Evolutionary conservation across 1,139 yeast genomes (phyloP).

Genomic region (Saccharomycopsis phalli): DNA sequence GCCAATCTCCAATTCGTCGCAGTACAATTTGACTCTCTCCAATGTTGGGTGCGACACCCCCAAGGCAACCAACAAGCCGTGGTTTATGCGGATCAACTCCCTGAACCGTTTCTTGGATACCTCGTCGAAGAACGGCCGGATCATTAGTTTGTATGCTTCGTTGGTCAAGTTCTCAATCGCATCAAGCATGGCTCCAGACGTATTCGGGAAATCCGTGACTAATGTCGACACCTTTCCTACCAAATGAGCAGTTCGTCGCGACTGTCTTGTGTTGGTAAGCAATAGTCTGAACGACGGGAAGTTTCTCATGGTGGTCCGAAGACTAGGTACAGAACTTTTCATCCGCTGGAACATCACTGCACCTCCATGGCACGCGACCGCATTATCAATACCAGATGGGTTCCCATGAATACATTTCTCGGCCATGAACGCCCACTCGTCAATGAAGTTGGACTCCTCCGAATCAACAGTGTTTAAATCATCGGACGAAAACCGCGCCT

Average conservation of each 20-base stretch:
- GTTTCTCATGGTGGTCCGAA: constrained; percentile 55
- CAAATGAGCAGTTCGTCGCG: constrained; percentile 77
- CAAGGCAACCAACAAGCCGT: constrained; percentile 73
- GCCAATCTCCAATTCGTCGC: constrained; percentile 60
- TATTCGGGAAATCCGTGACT: constrained; percentile 43
- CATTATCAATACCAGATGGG: constrained; percentile 95
- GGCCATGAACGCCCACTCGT: constrained; percentile 85
- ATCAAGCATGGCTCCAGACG: constrained; percentile 51
- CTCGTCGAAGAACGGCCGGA: constrained; percentile 40
- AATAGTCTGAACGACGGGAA: constrained; percentile 71
- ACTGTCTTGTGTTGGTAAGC: constrained; percentile 76
- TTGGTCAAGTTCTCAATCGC: constrained; percentile 61
- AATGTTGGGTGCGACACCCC: constrained; percentile 91
- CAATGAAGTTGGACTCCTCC: constrained; percentile 51
- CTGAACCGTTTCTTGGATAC: constrained; percentile 41
- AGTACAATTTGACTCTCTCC: constrained; percentile 58
- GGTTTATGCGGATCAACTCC: constrained; percentile 74
- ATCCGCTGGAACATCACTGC: constrained; percentile 82
- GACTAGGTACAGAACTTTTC: constrained; percentile 46
- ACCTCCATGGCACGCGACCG: constrained; percentile 94
- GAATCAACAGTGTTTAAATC: constrained; percentile 26
- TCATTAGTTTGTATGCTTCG: constrained; percentile 59
- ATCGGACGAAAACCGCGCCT: constrained; percentile 26
- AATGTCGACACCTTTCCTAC: constrained; percentile 69
- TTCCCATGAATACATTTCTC: constrained; percentile 95